Conservation (phyloP, 495 filamentous ascomycete species). For the Penicillium pulvis region DNA sequence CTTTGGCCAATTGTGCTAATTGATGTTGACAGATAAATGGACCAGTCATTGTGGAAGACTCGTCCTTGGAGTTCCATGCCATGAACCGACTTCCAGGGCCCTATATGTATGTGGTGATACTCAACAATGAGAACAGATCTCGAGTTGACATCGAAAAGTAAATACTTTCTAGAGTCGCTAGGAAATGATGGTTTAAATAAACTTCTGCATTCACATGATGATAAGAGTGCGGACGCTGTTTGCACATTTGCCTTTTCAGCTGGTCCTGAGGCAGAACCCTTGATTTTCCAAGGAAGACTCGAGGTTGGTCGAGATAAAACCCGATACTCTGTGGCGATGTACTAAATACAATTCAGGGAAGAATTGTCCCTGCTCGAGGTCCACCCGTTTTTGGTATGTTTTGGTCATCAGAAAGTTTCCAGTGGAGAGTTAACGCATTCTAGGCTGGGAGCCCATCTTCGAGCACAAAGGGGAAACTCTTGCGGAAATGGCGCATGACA, state of each 20-base stretch:
- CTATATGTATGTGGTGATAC: constrained; percentile 71
- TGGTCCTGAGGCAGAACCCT: constrained; percentile 72
- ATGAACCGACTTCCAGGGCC: constrained; percentile 80
- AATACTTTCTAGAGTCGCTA: constrained; percentile 80
- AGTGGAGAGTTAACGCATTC: constrained; percentile 18
- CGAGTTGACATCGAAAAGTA: constrained; percentile 48
- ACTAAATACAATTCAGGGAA: constrained; percentile 49
- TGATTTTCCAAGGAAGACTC: constrained; percentile 81
- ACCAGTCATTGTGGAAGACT: constrained; percentile 94
- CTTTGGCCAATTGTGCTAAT: neutral
- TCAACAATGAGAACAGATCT: neutral
- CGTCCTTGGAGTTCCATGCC: constrained; percentile 82
- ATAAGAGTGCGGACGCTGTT: constrained; percentile 84
- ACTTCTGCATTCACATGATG: constrained; percentile 74
- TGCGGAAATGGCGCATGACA: constrained; percentile 83
- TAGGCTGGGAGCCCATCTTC: constrained; percentile 89
- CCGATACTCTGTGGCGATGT: neutral
- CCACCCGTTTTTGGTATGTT: constrained; percentile 64
- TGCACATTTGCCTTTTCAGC: constrained; percentile 87
- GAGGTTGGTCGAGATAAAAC: constrained; percentile 21
- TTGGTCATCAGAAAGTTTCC: neutral
- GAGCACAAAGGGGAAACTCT: constrained; percentile 88
- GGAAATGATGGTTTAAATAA: constrained; percentile 81
- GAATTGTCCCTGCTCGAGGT: constrained; percentile 45
- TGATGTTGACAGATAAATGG: constrained; percentile 58